Evolutionary conservation across 139 green algal species (phyloP), one percentile per base, ranked within the genome.

Genomic region (Chlorella sorokiniana): DNA sequence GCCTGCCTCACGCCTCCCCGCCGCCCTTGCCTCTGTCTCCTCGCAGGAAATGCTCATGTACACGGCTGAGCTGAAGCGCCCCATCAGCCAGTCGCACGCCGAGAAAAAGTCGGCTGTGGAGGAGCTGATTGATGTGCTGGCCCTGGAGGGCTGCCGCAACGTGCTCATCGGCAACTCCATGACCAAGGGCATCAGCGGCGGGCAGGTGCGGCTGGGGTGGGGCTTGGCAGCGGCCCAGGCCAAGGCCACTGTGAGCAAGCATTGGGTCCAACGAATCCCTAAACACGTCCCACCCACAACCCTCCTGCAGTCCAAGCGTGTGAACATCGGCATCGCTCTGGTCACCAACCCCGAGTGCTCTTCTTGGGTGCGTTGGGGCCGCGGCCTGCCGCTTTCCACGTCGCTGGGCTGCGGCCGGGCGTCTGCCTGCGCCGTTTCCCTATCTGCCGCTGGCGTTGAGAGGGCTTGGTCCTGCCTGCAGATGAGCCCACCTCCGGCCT

Each of bases 41-140:
- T 2, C 61, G 86, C 91, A 69, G n/a, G 88, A 95, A 83, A 95
- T 95, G 92, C 84, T 97, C 48, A 63, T 95, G 80, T 97, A 97
- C 88, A 96, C 91, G 0, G 90, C 90, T 1, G 91, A 96, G 80
- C 87, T 97, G 51, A 95, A 95, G 86, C 82, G 87, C n/a, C 82
- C 87, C 0, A 42, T 72, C 4, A 44, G 11, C 16, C 85, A 92
- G 87, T 61, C 84, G 2, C 44, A 88, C 29, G 75, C 65, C 0
- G 64, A 33, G 38, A 95, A 95, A 82, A 67, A 82, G 27, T 69
- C 51, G 14, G 80, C 72, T 33, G 78, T 88, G 77, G 33, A 63
- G 33, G 27, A 35, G 16, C 33, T 88, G 14, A 31, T 88, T 9
- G 75, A 80, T 16, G 29, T 70, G 35, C 78, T 88, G 62, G 33